Evolutionary conservation across 208 protist species (phyloP), one percentile per base, ranked within the genome.

Genomic region (Leptomonas pyrrhocoris): DNA sequence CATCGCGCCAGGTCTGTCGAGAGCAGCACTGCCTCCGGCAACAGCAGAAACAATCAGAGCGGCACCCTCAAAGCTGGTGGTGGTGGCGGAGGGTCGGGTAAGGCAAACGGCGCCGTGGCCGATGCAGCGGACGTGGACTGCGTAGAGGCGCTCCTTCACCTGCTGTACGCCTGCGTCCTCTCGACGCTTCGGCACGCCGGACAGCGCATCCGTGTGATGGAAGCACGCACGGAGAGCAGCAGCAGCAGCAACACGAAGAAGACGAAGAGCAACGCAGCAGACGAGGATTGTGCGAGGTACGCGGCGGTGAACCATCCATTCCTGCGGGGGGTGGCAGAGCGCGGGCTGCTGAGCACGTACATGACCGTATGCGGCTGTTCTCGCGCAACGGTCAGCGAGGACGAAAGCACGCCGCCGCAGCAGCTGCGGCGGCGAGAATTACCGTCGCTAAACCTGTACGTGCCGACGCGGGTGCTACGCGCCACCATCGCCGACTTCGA

Each of bases 271-370:
- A 66, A n/a, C 31, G 12, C 30, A 19, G 43, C 23, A 2, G 58
- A 27, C 34, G 54, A 48, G n/a, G 60, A 54, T 28, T 31, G 53
- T 8, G 31, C 46, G 16, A 45, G 53, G 23, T 75, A 82, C 48
- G 40, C 60, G 23, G 68, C 77, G 25, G 62, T 81, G 9, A 72
- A 77, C 18, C 74, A 91, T 28, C 71, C 73, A 6, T 83, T 94
- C 40, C 66, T 92, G 11, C 83, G 77, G 28, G 78, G 69, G 9
- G 34, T 94, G 30, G 80, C 74, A 23, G 85, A 87, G 66, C 80
- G 79, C 27, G 64, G 77, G 25, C 60, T 84, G 55, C 81, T 94
- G 42, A 59, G 60, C n/a, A 54, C 43, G 27, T 57, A 60, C 55
- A 69, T 70, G 51, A 40, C 48, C 27, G 49, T 60, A 8, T 48